Conservation (phyloP, 192 early-diverging fungal genomes). For the Kickxella alabastrina region DNA sequence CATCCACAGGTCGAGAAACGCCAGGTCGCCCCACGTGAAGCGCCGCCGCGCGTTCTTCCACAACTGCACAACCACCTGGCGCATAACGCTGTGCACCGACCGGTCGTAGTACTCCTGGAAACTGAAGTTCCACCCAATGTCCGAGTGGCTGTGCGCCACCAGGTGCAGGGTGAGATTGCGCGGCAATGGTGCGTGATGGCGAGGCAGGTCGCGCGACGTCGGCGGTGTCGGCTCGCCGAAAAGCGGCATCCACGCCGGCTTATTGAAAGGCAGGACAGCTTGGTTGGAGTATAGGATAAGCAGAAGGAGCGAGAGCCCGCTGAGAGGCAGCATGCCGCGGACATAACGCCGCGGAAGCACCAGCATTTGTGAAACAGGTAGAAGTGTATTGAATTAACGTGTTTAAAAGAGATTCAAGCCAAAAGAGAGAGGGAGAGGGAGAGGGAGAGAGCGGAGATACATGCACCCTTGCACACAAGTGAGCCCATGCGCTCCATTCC, state of each 20-base stretch:
- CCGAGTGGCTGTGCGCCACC: slow-evolving; percentile 45
- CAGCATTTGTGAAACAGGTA: too few relatives aligned
- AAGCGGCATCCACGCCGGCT: slow-evolving; percentile 29
- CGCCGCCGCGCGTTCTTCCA: slow-evolving; percentile 3
- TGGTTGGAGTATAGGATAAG: slow-evolving; percentile 22
- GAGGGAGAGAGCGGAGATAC: too few relatives aligned
- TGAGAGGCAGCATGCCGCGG: slow-evolving; percentile 1
- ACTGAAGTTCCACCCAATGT: slow-evolving; percentile 50
- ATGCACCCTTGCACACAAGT: too few relatives aligned
- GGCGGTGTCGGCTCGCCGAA: slow-evolving; percentile 33
- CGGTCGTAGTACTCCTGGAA: slow-evolving; percentile 32
- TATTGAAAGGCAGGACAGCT: slow-evolving; percentile 26
- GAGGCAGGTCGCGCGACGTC: slow-evolving; percentile 19
- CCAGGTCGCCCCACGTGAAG: slow-evolving; percentile 48
- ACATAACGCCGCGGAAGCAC: too few relatives aligned
- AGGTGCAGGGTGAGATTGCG: slow-evolving; percentile 35
- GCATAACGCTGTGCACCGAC: slow-evolving; percentile 31
- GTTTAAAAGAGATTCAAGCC: too few relatives aligned
- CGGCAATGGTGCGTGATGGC: slow-evolving; percentile 1
- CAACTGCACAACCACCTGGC: slow-evolving; percentile 19
- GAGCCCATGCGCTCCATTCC: too few relatives aligned
- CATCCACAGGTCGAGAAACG: slow-evolving; percentile 46
- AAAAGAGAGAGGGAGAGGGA: too few relatives aligned
- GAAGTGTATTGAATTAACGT: too few relatives aligned
- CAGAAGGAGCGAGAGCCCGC: not conserved